Percentiles rank a stretch among this genome's conserved stretches.
Evolutionary conservation across 176 grass and related monocot genomes (phyloP).

Genomic region (Elaeis guineensis): DNA sequence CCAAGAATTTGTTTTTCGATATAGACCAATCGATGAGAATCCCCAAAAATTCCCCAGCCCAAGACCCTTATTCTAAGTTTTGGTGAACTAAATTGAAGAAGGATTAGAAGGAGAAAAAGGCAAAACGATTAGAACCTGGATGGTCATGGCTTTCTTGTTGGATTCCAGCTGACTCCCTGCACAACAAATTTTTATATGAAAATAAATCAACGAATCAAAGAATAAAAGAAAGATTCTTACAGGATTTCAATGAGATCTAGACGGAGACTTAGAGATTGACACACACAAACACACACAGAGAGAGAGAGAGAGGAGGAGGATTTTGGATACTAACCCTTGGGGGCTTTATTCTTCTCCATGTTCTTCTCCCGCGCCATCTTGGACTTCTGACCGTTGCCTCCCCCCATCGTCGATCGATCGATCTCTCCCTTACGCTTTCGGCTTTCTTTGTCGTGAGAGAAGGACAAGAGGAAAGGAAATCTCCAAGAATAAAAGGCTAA

Average conservation of each 20-base stretch:
- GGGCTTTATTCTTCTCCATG: conserved; percentile 38
- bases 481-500: too few relatives aligned
- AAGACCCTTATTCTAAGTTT: too few relatives aligned
- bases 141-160: conserved; percentile 68
- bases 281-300: too few relatives aligned
- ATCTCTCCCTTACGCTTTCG: neutral
- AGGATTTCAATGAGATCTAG: conserved; percentile 11
- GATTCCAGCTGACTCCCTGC: conserved; percentile 51
- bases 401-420: conserved; percentile 31
- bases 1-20: too few relatives aligned
- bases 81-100: too few relatives aligned
- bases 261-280: neutral
- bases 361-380: conserved; percentile 42
- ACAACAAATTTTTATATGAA: neutral
- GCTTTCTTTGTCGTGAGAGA: conserved; percentile 1
- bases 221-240: neutral
- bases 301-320: neutral
- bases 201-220: neutral
- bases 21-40: too few relatives aligned
- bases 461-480: neutral
- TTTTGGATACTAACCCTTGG: conserved; percentile 22
- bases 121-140: conserved; percentile 31
- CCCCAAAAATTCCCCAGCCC: too few relatives aligned
- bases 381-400: conserved; percentile 47
- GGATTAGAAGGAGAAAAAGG: too few relatives aligned